These are phyloP conservation scores for Crithidia fasciculata DNA, from an alignment of 208 protist species.

Conservation along the genomic window DNA sequence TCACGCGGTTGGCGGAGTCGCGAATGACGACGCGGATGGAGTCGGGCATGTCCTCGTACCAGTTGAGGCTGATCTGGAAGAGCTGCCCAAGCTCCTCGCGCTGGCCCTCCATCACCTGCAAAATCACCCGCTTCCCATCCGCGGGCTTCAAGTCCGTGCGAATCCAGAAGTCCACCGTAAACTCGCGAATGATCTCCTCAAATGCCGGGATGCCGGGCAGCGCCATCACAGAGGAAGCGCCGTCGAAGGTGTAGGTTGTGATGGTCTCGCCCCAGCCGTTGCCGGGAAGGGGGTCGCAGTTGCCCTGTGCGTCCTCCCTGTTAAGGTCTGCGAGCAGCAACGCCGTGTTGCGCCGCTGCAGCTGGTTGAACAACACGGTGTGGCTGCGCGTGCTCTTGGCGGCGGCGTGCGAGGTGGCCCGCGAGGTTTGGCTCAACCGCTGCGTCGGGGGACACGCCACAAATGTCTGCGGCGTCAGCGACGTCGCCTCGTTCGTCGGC, in stretches of 20 bases:
- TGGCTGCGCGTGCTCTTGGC: slow-evolving; percentile 47
- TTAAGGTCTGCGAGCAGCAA: slow-evolving; percentile 51
- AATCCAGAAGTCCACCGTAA: slow-evolving; percentile 89
- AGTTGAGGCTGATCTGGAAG: slow-evolving; percentile 83
- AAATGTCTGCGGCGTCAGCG: slow-evolving; percentile 61
- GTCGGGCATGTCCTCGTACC: slow-evolving; percentile 75
- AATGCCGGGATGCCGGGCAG: slow-evolving; percentile 86
- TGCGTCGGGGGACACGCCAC: slow-evolving; percentile 35
- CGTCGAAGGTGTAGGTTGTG: slow-evolving; percentile 72
- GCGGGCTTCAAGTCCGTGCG: slow-evolving; percentile 59
- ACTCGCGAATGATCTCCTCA: slow-evolving; percentile 81
- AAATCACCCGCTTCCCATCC: slow-evolving; percentile 60
- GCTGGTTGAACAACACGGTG: slow-evolving; percentile 56
- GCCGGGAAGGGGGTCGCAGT: slow-evolving; percentile 54
- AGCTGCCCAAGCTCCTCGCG: slow-evolving; percentile 78
- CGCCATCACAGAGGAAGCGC: slow-evolving; percentile 72
- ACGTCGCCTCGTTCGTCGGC: slow-evolving; percentile 63
- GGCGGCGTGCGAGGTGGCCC: slow-evolving; percentile 21
- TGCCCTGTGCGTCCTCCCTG: slow-evolving; percentile 10
- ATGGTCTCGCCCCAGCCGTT: slow-evolving; percentile 84
- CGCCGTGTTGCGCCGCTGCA: slow-evolving; percentile 66
- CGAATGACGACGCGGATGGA: slow-evolving; percentile 73
- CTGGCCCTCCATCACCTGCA: slow-evolving; percentile 88
- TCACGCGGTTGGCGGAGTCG: slow-evolving; percentile 85
- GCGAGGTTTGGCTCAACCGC: slow-evolving; percentile 20